Percentiles rank a stretch among this genome's conserved stretches.
phyloP scores from a whole-genome alignment of 139 green algal genomes.

The Mychonastes homosphaera region DNA sequence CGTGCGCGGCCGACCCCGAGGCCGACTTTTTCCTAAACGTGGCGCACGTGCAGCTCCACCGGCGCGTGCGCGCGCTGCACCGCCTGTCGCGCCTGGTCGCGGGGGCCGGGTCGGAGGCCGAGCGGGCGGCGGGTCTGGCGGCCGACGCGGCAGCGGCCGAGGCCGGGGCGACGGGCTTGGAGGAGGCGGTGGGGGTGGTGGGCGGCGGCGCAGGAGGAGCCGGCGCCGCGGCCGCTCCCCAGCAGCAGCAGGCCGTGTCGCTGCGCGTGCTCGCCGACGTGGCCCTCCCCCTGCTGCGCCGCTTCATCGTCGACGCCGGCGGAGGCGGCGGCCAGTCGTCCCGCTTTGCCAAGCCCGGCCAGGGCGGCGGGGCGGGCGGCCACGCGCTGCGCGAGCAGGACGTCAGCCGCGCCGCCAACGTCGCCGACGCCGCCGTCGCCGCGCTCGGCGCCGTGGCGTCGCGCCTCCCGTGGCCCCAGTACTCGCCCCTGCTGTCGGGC shows the following conservation, averaged over 20 bases:
- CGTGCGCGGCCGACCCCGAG: constrained; percentile 35
- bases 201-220: background rate
- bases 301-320: constrained; percentile 43
- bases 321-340: too few species aligned
- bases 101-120: background rate
- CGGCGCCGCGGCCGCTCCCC: background rate
- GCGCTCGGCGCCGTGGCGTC: constrained; percentile 32
- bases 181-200: background rate
- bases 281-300: constrained; percentile 51
- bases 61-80: constrained; percentile 36
- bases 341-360: too few species aligned
- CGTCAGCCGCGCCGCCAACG: constrained; percentile 42
- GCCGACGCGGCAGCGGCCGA: constrained; percentile 1
- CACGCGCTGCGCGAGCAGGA: constrained; percentile 45
- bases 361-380: too few species aligned
- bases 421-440: constrained; percentile 50
- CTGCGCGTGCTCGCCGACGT: constrained; percentile 43
- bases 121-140: background rate
- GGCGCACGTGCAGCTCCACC: constrained; percentile 55
- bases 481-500: constrained; percentile 54
- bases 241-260: constrained; percentile 15
- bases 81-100: background rate
- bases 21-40: constrained; percentile 70
- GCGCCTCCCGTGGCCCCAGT: constrained; percentile 58
- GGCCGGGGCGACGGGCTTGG: background rate